Evolutionary conservation across 257 asterid species (phyloP), one percentile per base, ranked within the genome.

Genomic region (Lycium ferocissimum): DNA sequence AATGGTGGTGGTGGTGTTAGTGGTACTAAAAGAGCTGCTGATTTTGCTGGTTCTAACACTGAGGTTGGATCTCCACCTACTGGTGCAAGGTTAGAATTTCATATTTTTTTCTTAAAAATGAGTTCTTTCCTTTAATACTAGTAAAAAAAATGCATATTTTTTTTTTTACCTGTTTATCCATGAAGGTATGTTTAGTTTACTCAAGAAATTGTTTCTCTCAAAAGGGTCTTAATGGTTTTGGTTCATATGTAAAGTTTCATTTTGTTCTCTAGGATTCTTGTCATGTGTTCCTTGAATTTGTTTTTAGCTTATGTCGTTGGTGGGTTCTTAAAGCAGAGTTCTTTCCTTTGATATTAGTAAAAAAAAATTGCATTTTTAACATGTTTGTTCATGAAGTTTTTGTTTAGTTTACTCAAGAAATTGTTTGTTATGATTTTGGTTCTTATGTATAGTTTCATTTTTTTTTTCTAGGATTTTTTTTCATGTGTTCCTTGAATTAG

Each of bases 51-150:
- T 65, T 22, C 85, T 84, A 80, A 12, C 7, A 53, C 88, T 71
- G 86, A 87, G 12, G 86, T 15, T 90, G 94, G 89, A 61, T 89
- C 93, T 88, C 83, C 90, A 73, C 63, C 94, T 71, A 85, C 93
- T 91, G 89, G 86, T 83, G 85, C 89, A 88, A 91, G 98, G 98
- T 91, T 86, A 37, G 87, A 53, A 14, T 83, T 0, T 26, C 14
- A 67, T 63, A 12, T 2, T 53, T 85, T 26, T 53, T 5, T 20
- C 22, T 18, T 3, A 40, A 35, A 22, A 26, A 43, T 54, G 7
- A 53, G 3, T 18, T 79, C n/a, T 82, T 53, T 17, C 0, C 47
- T 62, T 47, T 70, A 57, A 13, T 6, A 2, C 38, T 56, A 2
- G 49, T 75, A 38, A 40, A 40, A 40, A 40, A 3, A 40, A 22